phyloP scores from a whole-genome alignment of 495 filamentous ascomycete species.

The Talaromyces thailandensis region DNA sequence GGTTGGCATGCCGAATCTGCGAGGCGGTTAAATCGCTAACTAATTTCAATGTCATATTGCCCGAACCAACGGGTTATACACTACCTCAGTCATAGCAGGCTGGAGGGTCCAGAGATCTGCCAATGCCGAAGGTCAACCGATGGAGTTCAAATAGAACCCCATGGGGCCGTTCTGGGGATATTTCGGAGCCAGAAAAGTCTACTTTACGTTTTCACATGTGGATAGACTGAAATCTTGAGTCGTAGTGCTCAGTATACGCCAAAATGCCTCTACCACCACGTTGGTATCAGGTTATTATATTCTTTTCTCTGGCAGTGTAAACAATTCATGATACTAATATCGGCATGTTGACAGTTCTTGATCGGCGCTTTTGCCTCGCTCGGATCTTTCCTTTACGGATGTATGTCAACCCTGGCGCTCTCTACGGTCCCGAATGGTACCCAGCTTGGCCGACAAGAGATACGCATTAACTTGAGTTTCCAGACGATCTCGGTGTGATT shows the following conservation, averaged over 20 bases:
- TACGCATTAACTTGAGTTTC: background rate
- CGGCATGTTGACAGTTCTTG: constrained; percentile 34
- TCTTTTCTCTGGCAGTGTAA: background rate
- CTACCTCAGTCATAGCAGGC: background rate
- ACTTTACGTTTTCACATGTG: background rate
- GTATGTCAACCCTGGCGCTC: background rate
- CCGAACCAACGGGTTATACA: background rate
- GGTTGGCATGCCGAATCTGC: background rate
- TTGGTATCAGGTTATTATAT: constrained; percentile 43
- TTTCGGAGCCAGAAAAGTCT: background rate
- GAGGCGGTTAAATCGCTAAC: background rate
- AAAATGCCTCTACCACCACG: constrained; percentile 43
- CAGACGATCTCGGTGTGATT: constrained; percentile 46
- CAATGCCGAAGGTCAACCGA: background rate
- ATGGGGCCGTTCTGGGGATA: background rate
- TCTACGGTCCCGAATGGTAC: background rate
- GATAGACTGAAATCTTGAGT: background rate
- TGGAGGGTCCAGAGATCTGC: background rate
- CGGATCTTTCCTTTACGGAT: constrained; percentile 52
- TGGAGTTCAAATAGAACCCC: background rate
- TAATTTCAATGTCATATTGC: background rate
- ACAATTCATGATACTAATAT: background rate
- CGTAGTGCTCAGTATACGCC: background rate
- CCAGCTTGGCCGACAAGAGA: background rate
- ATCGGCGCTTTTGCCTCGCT: constrained; percentile 55